These are phyloP conservation scores for Umbelopsis sp. DNA, from an alignment of 192 early-diverging fungal genomes.

Conservation along the genomic window DNA sequence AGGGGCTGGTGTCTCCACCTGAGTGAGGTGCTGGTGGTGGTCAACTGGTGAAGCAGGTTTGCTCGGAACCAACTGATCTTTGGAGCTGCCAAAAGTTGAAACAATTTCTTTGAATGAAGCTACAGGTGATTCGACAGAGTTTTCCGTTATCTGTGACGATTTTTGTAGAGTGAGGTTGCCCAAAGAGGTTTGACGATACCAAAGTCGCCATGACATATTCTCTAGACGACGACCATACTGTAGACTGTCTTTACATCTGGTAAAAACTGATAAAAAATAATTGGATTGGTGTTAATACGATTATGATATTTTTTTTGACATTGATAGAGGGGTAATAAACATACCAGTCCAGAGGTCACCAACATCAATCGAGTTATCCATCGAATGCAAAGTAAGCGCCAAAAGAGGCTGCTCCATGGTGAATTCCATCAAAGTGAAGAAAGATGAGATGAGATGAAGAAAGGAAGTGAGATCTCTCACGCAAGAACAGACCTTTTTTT, in stretches of 20 bases:
- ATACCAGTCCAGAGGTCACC: slow-evolving; percentile 13
- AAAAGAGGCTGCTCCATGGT: slow-evolving; percentile 19
- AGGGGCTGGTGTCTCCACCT: background rate
- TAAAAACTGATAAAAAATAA: slow-evolving; percentile 19
- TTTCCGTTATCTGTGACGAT: background rate
- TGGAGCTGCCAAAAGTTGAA: slow-evolving; percentile 7
- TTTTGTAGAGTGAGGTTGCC: background rate
- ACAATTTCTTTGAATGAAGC: slow-evolving; percentile 14
- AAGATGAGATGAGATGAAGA: background rate
- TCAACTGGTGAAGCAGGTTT: background rate
- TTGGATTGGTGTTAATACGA: background rate
- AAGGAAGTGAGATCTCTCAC: background rate
- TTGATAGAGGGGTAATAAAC: background rate
- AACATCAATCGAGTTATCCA: slow-evolving; percentile 12
- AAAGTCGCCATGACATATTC: slow-evolving; percentile 39
- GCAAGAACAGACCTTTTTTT: background rate
- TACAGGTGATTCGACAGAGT: background rate
- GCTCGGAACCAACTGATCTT: background rate
- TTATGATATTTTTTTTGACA: background rate
- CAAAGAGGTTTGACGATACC: slow-evolving; percentile 33
- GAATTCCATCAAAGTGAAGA: background rate
- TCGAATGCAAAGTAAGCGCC: slow-evolving; percentile 16
- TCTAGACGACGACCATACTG: slow-evolving; percentile 32
- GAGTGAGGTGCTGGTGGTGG: background rate
- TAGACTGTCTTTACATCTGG: slow-evolving; percentile 31